Evolutionary conservation across 257 asterid species (phyloP).

Genomic region (Misopates orontium): DNA sequence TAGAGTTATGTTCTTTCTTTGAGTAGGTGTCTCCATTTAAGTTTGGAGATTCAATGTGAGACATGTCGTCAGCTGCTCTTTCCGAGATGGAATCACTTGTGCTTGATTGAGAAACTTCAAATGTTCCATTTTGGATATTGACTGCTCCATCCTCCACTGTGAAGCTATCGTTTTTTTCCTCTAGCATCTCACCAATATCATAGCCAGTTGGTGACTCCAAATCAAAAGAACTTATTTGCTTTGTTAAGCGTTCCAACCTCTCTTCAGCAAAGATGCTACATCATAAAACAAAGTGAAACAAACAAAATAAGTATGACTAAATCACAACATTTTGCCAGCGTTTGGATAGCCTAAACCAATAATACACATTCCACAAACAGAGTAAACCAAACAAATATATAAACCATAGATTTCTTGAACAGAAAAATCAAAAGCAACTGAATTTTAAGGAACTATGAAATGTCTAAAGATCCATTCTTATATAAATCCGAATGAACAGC

Average conservation of each 20-base stretch:
- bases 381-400: conserved; percentile 23
- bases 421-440: conserved; percentile 20
- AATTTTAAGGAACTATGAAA: background rate
- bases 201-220: conserved; percentile 48
- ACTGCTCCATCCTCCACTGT: conserved; percentile 43
- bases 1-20: conserved; percentile 37
- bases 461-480: background rate
- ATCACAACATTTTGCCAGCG: conserved; percentile 5
- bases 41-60: conserved; percentile 48
- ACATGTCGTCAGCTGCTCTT: conserved; percentile 36
- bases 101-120: conserved; percentile 51
- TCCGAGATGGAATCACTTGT: conserved; percentile 39
- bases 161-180: conserved; percentile 45
- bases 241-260: conserved; percentile 81
- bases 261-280: conserved; percentile 89
- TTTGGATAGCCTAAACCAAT: conserved; percentile 16
- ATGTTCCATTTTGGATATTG: conserved; percentile 39
- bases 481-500: conserved; percentile 1
- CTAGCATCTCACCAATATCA: conserved; percentile 46
- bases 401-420: conserved; percentile 7
- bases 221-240: conserved; percentile 65
- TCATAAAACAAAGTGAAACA: conserved; percentile 25
- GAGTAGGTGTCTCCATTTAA: conserved; percentile 35
- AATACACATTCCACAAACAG: background rate
- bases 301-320: conserved; percentile 22